These are phyloP conservation scores for Gillenia trifoliata DNA, from an alignment of 306 rosid species.

Conservation along the genomic window DNA sequence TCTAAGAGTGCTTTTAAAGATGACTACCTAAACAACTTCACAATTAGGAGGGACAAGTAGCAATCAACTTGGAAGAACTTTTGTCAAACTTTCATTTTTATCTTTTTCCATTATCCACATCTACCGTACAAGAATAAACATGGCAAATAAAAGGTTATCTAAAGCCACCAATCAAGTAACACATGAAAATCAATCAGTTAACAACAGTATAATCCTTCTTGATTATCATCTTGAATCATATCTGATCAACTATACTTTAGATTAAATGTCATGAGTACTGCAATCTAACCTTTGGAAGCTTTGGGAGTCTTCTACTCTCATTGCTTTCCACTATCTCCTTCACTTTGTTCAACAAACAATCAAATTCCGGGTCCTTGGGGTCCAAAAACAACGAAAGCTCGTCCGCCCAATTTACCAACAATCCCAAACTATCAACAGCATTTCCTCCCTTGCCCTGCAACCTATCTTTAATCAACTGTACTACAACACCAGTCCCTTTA, in stretches of 20 bases:
- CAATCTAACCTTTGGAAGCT: slow-evolving; percentile 82
- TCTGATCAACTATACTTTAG: background rate
- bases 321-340: slow-evolving; percentile 85
- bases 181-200: background rate
- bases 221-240: background rate
- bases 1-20: background rate
- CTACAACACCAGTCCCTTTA: slow-evolving; percentile 60
- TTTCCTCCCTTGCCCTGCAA: slow-evolving; percentile 31
- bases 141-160: no score
- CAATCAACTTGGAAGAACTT: no score
- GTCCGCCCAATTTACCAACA: slow-evolving; percentile 45
- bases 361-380: slow-evolving; percentile 47
- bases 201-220: background rate
- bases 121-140: background rate
- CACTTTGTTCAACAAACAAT: slow-evolving; percentile 46
- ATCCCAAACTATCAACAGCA: slow-evolving; percentile 28
- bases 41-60: background rate
- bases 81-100: background rate
- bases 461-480: slow-evolving; percentile 67
- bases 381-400: slow-evolving; percentile 53
- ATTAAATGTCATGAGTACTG: background rate
- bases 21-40: background rate
- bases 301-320: slow-evolving; percentile 88
- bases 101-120: background rate
- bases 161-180: background rate